These are phyloP conservation scores for Fusarium circinatum DNA, from an alignment of 2,329 filamentous ascomycete species.

Conservation along the genomic window DNA sequence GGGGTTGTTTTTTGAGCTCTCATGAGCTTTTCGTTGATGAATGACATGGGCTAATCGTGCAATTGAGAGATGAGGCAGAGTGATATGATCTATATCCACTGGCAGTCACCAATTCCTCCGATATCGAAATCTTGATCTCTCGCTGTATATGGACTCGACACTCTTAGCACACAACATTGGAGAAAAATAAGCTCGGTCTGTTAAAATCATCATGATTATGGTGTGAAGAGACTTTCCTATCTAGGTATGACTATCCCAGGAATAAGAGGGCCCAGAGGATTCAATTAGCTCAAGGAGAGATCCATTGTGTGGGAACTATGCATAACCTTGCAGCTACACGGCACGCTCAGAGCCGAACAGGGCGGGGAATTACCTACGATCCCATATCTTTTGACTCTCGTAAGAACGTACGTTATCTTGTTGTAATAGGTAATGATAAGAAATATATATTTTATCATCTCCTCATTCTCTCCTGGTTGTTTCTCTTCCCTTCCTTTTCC, in stretches of 20 bases:
- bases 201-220: neutral
- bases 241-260: conserved; percentile 1
- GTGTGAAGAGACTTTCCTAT: conserved; percentile 12
- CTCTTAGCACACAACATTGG: neutral
- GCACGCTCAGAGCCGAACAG: conserved; percentile 31
- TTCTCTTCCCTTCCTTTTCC: neutral
- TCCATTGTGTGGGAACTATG: conserved; percentile 1
- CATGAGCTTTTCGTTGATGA: neutral
- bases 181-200: neutral
- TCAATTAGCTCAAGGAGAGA: neutral
- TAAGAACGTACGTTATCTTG: neutral
- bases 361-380: conserved; percentile 6
- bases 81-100: neutral
- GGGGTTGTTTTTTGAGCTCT: neutral
- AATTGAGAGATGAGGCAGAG: neutral
- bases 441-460: neutral
- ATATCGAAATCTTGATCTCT: neutral
- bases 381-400: neutral
- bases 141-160: neutral
- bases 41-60: neutral
- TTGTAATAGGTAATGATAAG: neutral
- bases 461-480: neutral
- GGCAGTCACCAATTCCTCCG: neutral
- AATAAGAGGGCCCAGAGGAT: conserved; percentile 11
- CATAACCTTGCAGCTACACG: conserved; percentile 20